A percentile compares a stretch with the other conserved stretches of the same genome.
Conservation (phyloP, 345 rosid genomes). For the Melaleuca alternifolia region DNA sequence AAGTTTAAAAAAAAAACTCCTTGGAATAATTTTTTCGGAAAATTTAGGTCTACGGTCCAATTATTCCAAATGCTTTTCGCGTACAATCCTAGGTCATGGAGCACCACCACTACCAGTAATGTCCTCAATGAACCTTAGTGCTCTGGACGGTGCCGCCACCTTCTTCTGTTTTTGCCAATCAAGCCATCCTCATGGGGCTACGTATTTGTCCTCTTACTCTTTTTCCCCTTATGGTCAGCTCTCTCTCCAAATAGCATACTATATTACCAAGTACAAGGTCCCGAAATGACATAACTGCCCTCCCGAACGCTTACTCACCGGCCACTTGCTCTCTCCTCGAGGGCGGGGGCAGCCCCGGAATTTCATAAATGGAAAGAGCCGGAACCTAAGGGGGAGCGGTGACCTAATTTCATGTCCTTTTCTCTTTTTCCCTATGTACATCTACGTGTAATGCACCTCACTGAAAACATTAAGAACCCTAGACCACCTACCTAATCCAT, state of each 20-base stretch:
- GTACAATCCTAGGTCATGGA: background rate
- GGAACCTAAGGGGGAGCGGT: background rate
- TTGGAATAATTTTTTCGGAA: background rate
- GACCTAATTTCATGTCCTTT: background rate
- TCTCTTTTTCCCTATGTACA: slow-evolving; percentile 1
- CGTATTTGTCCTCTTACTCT: slow-evolving; percentile 1
- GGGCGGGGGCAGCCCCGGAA: background rate
- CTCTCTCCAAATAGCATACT: background rate
- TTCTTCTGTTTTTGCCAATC: background rate
- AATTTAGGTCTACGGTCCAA: background rate
- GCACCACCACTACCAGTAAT: background rate
- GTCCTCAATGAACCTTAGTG: background rate
- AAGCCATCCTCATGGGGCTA: background rate
- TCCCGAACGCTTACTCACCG: background rate
- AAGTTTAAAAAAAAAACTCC: background rate
- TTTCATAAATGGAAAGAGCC: background rate
- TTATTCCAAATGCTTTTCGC: background rate
- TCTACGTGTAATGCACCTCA: slow-evolving; percentile 32
- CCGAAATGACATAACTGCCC: background rate
- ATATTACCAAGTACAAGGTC: no score
- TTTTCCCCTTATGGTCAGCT: background rate
- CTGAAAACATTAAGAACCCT: background rate
- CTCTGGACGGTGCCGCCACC: slow-evolving; percentile 4
- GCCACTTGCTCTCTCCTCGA: background rate
- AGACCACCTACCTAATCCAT: background rate